Conservation (phyloP, 495 filamentous ascomycete species). For the Chaetomium fimeti region DNA sequence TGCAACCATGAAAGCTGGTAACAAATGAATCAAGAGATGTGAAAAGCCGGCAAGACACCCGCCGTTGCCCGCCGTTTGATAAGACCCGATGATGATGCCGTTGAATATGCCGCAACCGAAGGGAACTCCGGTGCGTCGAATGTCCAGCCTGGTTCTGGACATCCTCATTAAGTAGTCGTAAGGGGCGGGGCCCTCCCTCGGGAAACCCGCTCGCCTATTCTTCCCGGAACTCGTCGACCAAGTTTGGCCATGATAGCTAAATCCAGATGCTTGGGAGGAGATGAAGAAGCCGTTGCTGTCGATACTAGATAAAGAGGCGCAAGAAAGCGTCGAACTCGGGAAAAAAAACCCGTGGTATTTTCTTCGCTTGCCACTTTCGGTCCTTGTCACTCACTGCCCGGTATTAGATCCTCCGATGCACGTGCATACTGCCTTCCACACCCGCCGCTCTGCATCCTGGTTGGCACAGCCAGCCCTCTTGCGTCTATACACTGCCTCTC, state of each 20-base stretch:
- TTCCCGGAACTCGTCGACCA: not conserved
- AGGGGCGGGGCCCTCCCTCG: not conserved
- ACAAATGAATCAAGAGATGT: constrained; percentile 21
- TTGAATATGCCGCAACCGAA: not conserved
- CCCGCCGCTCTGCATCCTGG: constrained; percentile 1
- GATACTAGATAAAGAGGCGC: not conserved
- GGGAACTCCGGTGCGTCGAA: constrained; percentile 1
- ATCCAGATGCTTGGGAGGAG: not conserved
- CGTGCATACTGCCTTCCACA: not conserved
- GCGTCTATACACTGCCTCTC: constrained; percentile 38
- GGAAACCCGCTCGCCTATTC: not conserved
- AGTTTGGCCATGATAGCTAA: not conserved
- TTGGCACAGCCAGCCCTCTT: constrained; percentile 22
- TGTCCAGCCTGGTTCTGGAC: constrained; percentile 18
- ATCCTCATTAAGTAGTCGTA: constrained; percentile 1
- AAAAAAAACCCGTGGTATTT: no score
- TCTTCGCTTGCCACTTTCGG: not conserved
- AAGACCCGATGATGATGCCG: not conserved
- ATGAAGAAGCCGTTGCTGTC: not conserved
- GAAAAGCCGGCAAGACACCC: constrained; percentile 1
- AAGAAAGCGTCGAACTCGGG: not conserved
- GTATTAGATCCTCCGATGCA: constrained; percentile 19
- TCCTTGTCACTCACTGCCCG: not conserved
- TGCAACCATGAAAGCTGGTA: constrained; percentile 23
- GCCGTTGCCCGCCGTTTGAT: not conserved